Evolutionary conservation across 140 eudicot species (phyloP).

Genomic region (Cichorium intybus): DNA sequence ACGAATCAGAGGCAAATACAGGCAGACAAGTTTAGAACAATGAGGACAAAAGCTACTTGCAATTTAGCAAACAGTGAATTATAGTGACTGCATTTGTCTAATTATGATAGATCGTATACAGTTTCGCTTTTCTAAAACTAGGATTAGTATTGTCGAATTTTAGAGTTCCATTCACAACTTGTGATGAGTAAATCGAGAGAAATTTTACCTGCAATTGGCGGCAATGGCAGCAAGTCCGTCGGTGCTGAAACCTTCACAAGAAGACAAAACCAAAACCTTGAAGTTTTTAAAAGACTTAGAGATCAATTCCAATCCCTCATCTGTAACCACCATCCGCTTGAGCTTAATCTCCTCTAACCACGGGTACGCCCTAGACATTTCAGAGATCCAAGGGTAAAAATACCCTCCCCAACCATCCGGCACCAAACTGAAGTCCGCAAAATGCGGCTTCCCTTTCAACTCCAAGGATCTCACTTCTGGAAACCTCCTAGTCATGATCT

Average conservation of each 20-base stretch:
- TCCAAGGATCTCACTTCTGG: constrained; percentile 76
- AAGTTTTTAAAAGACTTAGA: constrained; percentile 56
- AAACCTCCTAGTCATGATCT: constrained; percentile 64
- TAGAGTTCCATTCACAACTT: not conserved
- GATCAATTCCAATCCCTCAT: constrained; percentile 77
- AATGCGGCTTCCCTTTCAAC: constrained; percentile 91
- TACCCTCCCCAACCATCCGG: constrained; percentile 98
- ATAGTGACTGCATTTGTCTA: not conserved
- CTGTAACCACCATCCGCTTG: constrained; percentile 92
- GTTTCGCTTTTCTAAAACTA: not conserved
- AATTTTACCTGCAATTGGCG: constrained; percentile 81
- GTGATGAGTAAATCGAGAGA: not conserved
- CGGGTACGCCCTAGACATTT: constrained; percentile 72
- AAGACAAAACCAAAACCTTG: constrained; percentile 65
- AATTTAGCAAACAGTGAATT: not conserved
- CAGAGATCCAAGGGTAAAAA: constrained; percentile 63
- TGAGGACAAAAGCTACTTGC: not conserved
- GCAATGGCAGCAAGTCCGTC: constrained; percentile 89
- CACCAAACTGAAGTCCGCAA: constrained; percentile 86
- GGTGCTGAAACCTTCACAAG: constrained; percentile 88
- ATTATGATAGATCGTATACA: not conserved
- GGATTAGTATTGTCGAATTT: not conserved
- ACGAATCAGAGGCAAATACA: not conserved
- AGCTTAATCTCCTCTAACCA: constrained; percentile 81
- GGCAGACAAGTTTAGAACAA: not conserved